A percentile compares a stretch with the other conserved stretches of the same genome.
Evolutionary conservation across 352 stramenopile genomes (phyloP).

Genomic region (Phytopythium litorale): DNA sequence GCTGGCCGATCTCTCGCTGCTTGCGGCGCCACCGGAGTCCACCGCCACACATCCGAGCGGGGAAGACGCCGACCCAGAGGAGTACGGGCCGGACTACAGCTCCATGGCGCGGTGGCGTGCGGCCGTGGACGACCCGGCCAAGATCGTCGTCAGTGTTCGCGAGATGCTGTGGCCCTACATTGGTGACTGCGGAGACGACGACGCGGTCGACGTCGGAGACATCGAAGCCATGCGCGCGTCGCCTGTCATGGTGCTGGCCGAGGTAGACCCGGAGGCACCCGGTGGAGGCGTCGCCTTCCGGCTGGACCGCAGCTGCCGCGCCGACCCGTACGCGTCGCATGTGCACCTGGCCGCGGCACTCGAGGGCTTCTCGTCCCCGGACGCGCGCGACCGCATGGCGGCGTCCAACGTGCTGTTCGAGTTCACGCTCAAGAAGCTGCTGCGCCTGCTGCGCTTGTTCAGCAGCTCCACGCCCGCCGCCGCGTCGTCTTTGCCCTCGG

Average conservation of each 20-base stretch:
- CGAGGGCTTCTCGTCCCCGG: constrained; percentile 56
- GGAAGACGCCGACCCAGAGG: constrained; percentile 20
- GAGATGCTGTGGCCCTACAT: constrained; percentile 83
- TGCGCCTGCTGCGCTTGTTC: constrained; percentile 64
- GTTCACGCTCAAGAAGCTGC: constrained; percentile 63
- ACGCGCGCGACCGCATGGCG: constrained; percentile 69
- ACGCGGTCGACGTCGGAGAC: constrained; percentile 10
- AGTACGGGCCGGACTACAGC: constrained; percentile 7
- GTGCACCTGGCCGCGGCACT: constrained; percentile 64
- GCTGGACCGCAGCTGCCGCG: constrained; percentile 37
- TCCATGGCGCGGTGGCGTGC: constrained; percentile 3
- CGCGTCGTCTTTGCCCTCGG: background rate
- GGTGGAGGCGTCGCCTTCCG: constrained; percentile 70
- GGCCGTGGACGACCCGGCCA: constrained; percentile 3
- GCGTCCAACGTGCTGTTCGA: constrained; percentile 84
- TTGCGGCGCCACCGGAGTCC: constrained; percentile 1
- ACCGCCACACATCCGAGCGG: background rate
- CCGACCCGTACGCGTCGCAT: constrained; percentile 52
- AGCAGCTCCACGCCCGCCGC: constrained; percentile 61
- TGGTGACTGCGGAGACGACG: constrained; percentile 8
- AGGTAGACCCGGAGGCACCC: constrained; percentile 59
- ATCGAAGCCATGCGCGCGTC: constrained; percentile 28
- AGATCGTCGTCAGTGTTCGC: constrained; percentile 70
- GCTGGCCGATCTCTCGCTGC: constrained; percentile 31
- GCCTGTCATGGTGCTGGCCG: constrained; percentile 58